Conservation (phyloP, 345 rosid genomes). For the Populus tremula region DNA sequence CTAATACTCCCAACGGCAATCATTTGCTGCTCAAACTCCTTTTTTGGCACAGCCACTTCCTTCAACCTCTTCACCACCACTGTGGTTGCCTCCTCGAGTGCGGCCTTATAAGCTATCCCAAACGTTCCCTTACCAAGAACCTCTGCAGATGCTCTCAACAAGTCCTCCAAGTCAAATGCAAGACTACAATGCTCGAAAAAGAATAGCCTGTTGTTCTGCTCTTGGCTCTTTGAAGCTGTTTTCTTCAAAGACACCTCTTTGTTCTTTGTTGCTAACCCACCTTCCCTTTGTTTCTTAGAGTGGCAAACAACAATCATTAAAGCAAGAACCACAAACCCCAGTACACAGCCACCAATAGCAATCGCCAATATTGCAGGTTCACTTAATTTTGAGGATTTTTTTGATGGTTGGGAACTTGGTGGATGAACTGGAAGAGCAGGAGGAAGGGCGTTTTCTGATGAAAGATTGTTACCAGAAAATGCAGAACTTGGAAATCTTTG, state of each 20-base stretch:
- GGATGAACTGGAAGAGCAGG: slow-evolving; percentile 26
- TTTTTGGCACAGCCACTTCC: slow-evolving; percentile 19
- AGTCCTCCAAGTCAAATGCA: slow-evolving; percentile 37
- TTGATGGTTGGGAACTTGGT: slow-evolving; percentile 22
- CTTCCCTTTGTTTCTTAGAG: slow-evolving; percentile 11
- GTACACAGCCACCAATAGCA: slow-evolving; percentile 17
- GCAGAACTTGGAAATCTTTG: slow-evolving; percentile 21
- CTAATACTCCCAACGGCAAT: slow-evolving; percentile 20
- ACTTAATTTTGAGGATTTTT: slow-evolving; percentile 12
- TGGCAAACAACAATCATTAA: slow-evolving; percentile 18
- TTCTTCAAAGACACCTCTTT: slow-evolving; percentile 18
- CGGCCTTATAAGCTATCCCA: slow-evolving; percentile 34
- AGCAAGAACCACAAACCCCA: slow-evolving; percentile 20
- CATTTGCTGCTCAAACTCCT: slow-evolving; percentile 32
- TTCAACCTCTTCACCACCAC: slow-evolving; percentile 35
- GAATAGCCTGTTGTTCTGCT: slow-evolving; percentile 22
- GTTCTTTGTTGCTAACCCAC: slow-evolving; percentile 15
- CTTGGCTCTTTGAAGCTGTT: slow-evolving; percentile 8
- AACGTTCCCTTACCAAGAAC: slow-evolving; percentile 34
- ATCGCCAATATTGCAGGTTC: slow-evolving; percentile 29
- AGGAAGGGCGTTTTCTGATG: slow-evolving; percentile 17
- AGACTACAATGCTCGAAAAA: slow-evolving; percentile 34
- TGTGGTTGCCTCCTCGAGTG: slow-evolving; percentile 30
- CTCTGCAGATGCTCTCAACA: slow-evolving; percentile 36
- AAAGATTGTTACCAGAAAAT: slow-evolving; percentile 27